Evolutionary conservation across 2,329 filamentous ascomycete species (phyloP), one percentile per base, ranked within the genome.

Genomic region (Venturia asperata): DNA sequence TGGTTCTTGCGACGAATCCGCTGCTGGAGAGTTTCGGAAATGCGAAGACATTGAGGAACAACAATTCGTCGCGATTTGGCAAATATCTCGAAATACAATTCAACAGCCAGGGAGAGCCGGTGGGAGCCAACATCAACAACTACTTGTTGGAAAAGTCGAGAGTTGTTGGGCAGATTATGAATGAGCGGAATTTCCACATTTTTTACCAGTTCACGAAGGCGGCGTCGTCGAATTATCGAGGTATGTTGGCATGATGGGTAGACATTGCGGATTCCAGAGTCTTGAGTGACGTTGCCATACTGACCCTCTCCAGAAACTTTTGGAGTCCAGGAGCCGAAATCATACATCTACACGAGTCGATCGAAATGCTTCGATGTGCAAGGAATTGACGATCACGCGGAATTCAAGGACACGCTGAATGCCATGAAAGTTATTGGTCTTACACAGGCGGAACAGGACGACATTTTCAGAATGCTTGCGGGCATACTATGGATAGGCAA

Each of bases 151-250:
- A 99, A 76, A 97, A 97, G 81, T 88, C 91, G 61, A 85, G 94
- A 79, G 94, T 99, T 21, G 92, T 96, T 11, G 92, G 93, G 19
- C 94, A 97, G 79, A 97, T 97, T 70, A 82, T 80, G 66, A 96
- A 97, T 75, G 94, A 99, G 82, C 87, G 94, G 70, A 97, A 96
- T 78, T 99, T 99, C 77, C 94, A 99, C 78, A 97, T 99, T 72
- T 99, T 99, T 77, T 99, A 99, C 78, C 94, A 99, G 77, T 97
- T 97, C 77, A 91, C 94, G 60, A 99, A 97, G 78, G 92, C 90
- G 4, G 93, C 93, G 11, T 89, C 92, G n/a, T 83, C 88, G 70
- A 85, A 88, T 66, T 95, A 97, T 77, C 84, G 91, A 74, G 80
- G 81, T 82, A 76, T 67, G 73, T 63, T 61, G 41, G 19, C 60